These are phyloP conservation scores for Jaminaea rosea DNA, from an alignment of 1,284 basidiomycete species.

Conservation along the genomic window DNA sequence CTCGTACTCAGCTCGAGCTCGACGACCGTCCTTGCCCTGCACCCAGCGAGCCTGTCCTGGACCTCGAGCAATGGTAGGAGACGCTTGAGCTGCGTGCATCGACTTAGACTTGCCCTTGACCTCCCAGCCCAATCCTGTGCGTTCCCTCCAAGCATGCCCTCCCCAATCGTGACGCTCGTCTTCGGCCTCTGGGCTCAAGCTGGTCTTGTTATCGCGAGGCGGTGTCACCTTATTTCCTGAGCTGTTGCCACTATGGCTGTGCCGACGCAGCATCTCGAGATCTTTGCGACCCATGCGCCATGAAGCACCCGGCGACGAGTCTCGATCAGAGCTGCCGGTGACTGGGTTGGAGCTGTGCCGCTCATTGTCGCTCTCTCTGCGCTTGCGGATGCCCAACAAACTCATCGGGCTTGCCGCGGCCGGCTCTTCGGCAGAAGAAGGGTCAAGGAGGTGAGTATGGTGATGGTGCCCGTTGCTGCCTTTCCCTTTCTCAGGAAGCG, in stretches of 20 bases:
- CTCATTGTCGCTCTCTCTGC: neutral
- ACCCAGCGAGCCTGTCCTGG: slow-evolving; percentile 22
- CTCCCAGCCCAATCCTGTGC: neutral
- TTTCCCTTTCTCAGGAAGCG: too few species aligned
- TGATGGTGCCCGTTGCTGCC: too few species aligned
- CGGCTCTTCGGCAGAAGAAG: neutral
- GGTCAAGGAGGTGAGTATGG: too few species aligned
- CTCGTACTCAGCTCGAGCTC: slow-evolving; percentile 48
- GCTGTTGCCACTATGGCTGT: slow-evolving; percentile 8
- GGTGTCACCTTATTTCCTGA: slow-evolving; percentile 19
- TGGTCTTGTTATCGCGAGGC: slow-evolving; percentile 12
- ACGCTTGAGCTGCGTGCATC: slow-evolving; percentile 3
- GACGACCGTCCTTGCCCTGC: slow-evolving; percentile 35
- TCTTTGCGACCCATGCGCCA: slow-evolving; percentile 29
- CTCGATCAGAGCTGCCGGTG: neutral
- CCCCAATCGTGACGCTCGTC: slow-evolving; percentile 12
- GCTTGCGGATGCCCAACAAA: neutral
- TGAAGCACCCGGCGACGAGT: neutral
- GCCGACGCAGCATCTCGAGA: slow-evolving; percentile 20
- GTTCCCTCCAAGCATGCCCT: slow-evolving; percentile 12
- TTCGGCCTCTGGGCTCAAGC: neutral
- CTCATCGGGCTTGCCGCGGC: neutral
- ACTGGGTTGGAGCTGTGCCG: neutral
- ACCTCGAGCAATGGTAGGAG: neutral
- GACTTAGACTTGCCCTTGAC: slow-evolving; percentile 1